phyloP scores from a whole-genome alignment of 2,329 filamentous ascomycete genomes.

The Xylariales sp. region DNA sequence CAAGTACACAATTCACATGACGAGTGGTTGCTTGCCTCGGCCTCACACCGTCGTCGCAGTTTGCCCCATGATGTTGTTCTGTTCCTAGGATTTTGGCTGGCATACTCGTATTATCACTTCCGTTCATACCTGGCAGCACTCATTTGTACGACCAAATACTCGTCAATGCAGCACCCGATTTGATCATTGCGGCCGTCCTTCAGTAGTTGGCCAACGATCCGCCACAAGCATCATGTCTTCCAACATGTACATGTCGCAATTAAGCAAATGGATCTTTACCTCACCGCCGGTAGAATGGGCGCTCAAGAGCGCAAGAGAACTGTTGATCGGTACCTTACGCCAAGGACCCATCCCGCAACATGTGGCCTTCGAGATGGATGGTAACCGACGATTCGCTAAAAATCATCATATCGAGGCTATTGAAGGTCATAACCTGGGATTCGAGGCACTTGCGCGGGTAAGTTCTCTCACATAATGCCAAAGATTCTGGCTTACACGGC shows the following conservation, averaged over 20 bases:
- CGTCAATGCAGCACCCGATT: no score
- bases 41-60: neutral
- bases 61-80: neutral
- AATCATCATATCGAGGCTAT: conserved; percentile 92
- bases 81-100: neutral
- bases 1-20: neutral
- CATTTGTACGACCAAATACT: no score
- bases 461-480: no score
- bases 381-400: conserved; percentile 87
- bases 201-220: no score
- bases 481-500: no score
- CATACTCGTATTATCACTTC: neutral
- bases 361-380: conserved; percentile 99
- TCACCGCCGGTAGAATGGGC: conserved; percentile 91
- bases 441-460: conserved; percentile 87
- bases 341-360: conserved; percentile 92
- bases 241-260: conserved; percentile 1
- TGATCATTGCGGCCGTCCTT: no score
- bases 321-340: conserved; percentile 81
- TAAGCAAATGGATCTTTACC: conserved; percentile 68
- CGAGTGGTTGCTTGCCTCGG: neutral
- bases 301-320: conserved; percentile 71
- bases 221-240: conserved; percentile 7
- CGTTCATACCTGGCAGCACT: no score
- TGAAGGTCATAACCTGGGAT: conserved; percentile 92